Evolutionary conservation across 371 early-diverging fungal species (phyloP), one percentile per base, ranked within the genome.

Genomic region (Mucor irregularis): DNA sequence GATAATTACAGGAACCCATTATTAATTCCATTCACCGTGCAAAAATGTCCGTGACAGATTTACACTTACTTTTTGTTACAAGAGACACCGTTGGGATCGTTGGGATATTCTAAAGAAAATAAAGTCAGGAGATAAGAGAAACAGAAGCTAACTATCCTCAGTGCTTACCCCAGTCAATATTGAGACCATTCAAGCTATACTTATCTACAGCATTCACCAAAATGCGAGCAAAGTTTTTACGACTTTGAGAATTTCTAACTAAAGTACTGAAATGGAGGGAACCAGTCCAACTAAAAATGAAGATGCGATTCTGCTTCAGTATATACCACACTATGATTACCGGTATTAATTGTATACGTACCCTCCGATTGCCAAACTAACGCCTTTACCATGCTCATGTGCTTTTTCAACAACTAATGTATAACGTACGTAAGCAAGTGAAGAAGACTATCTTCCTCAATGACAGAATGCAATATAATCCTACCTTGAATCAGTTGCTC

Each of bases 111-210:
- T 63, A 49, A 2, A 21, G 26, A 26, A 26, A 19, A 16, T 14
- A 13, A 16, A 31, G 22, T 40, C 7, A 39, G 45, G n/a, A 25
- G 25, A 22, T 19, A 45, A n/a, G 17, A 24, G 16, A 39, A 39
- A 21, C 2, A 39, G 13, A 42, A 19, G 5, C 10, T 9, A 16
- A 22, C 14, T 22, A 19, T 21, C 4, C 10, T 8, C 16, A 24
- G 17, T 54, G 51, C 53, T 56, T 63, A 63, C 64, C 64, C 75
- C 75, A 80, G 59, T 80, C 80, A 26, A 78, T 63, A 49, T 78
- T 75, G 24, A 74, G 64, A 17, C 83, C 85, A 51, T 82, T 80
- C n/a, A 84, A 61, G 11, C 68, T 29, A 39, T 66, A 78, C 9
- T 76, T 38, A 19, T 66, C 59, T 6, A 76, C 74, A 1, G 59